Conservation (phyloP, 345 rosid genomes). For the Syzygium aromaticum region DNA sequence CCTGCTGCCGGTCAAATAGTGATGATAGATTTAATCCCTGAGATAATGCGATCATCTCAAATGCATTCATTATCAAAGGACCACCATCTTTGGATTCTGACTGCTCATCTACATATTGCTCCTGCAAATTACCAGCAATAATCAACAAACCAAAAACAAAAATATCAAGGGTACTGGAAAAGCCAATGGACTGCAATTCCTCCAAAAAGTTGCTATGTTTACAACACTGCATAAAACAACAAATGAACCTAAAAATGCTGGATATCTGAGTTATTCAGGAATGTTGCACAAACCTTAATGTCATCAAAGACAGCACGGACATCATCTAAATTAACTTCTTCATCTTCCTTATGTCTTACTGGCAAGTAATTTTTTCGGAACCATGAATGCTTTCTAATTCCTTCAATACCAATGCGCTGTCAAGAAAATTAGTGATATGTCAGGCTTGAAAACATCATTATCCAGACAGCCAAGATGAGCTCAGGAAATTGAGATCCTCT, state of each 20-base stretch:
- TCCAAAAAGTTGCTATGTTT: neutral
- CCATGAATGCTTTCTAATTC: conserved; percentile 62
- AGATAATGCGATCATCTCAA: conserved; percentile 91
- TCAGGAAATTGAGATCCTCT: neutral
- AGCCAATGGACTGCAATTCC: neutral
- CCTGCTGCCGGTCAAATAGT: conserved; percentile 84
- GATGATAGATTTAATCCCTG: conserved; percentile 89
- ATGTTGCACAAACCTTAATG: conserved; percentile 42
- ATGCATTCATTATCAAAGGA: conserved; percentile 84
- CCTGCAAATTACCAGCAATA: conserved; percentile 32
- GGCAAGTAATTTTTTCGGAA: conserved; percentile 53
- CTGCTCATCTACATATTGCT: conserved; percentile 56
- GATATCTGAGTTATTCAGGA: neutral
- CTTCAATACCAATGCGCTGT: conserved; percentile 72
- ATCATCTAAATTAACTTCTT: conserved; percentile 74
- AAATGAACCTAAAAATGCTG: neutral
- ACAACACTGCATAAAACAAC: neutral
- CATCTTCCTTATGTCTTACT: conserved; percentile 37
- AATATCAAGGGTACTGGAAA: neutral
- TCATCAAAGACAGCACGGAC: conserved; percentile 73
- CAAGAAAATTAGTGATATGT: neutral
- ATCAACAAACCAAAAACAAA: neutral
- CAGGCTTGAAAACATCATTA: neutral
- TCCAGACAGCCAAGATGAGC: neutral
- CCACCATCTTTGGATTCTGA: conserved; percentile 34